phyloP scores from a whole-genome alignment of 257 asterid genomes.

The Paulownia fortunei region DNA sequence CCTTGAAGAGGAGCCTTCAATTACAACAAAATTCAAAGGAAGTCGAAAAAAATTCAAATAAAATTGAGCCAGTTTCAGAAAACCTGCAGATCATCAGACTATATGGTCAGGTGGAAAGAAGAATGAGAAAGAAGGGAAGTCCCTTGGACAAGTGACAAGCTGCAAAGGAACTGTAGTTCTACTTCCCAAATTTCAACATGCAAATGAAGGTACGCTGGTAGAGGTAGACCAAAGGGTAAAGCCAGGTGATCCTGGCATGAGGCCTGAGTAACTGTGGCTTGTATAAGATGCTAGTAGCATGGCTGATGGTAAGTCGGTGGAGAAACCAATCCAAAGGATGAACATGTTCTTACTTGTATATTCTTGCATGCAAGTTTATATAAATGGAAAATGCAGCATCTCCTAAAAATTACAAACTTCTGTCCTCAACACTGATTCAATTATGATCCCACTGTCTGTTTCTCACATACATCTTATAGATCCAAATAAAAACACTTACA shows the following conservation, averaged over 20 bases:
- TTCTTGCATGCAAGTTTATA: too few species aligned
- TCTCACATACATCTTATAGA: too few species aligned
- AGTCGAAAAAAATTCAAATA: constrained; percentile 29
- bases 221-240: constrained; percentile 57
- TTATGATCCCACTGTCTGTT: too few species aligned
- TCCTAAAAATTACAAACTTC: too few species aligned
- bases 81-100: constrained; percentile 21
- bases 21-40: constrained; percentile 45
- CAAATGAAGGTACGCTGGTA: constrained; percentile 53
- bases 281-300: too few species aligned
- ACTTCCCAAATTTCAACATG: constrained; percentile 61
- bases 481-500: too few species aligned
- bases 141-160: constrained; percentile 45
- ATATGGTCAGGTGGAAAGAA: constrained; percentile 41
- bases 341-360: too few species aligned
- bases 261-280: too few species aligned
- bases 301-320: background rate
- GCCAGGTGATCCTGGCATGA: background rate
- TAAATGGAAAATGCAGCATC: too few species aligned
- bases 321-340: background rate
- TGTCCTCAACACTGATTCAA: too few species aligned
- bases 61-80: constrained; percentile 38
- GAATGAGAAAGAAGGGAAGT: constrained; percentile 54
- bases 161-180: constrained; percentile 66
- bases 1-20: constrained; percentile 60